Percentiles rank a stretch among this genome's conserved stretches.
Evolutionary conservation across 2,329 filamentous ascomycete genomes (phyloP).

Genomic region (Ophiostoma sp.): DNA sequence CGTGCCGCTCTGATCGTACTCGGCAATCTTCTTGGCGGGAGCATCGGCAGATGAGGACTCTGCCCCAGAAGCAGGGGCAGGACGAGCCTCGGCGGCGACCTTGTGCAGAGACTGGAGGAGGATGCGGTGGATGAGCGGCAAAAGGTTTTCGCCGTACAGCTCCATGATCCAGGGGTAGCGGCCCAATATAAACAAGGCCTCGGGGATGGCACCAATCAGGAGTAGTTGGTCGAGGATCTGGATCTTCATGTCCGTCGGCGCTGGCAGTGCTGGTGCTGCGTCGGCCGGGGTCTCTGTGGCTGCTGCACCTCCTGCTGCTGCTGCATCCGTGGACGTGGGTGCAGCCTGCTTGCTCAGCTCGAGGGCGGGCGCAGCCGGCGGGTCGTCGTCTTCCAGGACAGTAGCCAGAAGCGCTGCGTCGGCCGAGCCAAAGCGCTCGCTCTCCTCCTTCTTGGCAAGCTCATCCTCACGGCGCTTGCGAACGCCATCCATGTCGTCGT

Average conservation of each 20-base stretch:
- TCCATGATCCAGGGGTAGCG: conserved; percentile 92
- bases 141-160: conserved; percentile 71
- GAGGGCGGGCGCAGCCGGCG: conserved; percentile 48
- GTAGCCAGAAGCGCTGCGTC: conserved; percentile 86
- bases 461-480: conserved; percentile 70
- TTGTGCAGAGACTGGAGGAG: conserved; percentile 78
- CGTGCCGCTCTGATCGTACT: conserved; percentile 64
- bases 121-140: conserved; percentile 79
- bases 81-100: conserved; percentile 56
- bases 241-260: conserved; percentile 86
- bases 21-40: conserved; percentile 48
- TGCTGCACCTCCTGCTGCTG: conserved; percentile 46
- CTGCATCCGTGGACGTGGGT: background rate
- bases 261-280: conserved; percentile 55
- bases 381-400: conserved; percentile 83
- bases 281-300: conserved; percentile 48
- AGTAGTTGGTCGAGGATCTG: conserved; percentile 80
- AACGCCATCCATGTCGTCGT: conserved; percentile 77
- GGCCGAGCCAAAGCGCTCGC: conserved; percentile 67
- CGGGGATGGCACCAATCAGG: conserved; percentile 87
- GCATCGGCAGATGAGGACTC: conserved; percentile 36
- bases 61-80: conserved; percentile 36
- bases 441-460: conserved; percentile 74
- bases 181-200: conserved; percentile 83
- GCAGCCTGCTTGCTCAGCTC: conserved; percentile 23